A percentile compares a stretch with the other conserved stretches of the same genome.
These are phyloP conservation scores for Talaromyces trachyspermus DNA, from an alignment of 495 filamentous ascomycete species.

Conservation along the genomic window DNA sequence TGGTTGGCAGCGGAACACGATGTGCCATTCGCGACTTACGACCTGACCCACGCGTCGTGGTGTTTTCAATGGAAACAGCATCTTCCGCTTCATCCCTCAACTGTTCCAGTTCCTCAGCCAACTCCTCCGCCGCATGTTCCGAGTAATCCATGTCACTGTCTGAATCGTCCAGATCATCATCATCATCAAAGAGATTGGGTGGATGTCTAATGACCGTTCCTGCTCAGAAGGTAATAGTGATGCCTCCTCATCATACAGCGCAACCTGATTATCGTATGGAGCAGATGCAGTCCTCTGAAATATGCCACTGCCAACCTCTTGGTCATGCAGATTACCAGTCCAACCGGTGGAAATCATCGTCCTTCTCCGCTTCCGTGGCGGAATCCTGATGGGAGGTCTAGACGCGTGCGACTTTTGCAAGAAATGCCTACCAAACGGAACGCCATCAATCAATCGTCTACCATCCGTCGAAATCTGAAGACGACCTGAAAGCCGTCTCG, in stretches of 20 bases:
- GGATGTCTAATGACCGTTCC: conserved; percentile 35
- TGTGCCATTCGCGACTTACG: conserved; percentile 8
- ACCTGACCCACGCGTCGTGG: conserved; percentile 2
- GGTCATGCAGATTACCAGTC: conserved; percentile 23
- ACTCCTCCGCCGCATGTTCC: conserved; percentile 32
- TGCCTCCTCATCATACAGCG: conserved; percentile 5
- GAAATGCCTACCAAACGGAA: conserved; percentile 75
- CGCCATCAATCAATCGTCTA: conserved; percentile 79
- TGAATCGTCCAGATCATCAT: conserved; percentile 16
- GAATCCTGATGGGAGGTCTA: conserved; percentile 66
- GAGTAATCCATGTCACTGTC: conserved; percentile 32
- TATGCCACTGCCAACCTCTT: conserved; percentile 16
- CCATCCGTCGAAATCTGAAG: conserved; percentile 77
- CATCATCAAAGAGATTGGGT: conserved; percentile 17
- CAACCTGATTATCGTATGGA: neutral
- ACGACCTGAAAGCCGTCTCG: conserved; percentile 68
- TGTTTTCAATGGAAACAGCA: conserved; percentile 13
- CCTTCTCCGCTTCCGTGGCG: conserved; percentile 64
- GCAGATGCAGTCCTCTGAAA: too few relatives aligned
- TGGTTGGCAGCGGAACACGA: neutral
- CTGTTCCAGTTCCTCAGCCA: conserved; percentile 35
- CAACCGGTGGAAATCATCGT: conserved; percentile 36
- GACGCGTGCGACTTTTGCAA: conserved; percentile 43
- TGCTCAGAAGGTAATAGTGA: conserved; percentile 12
- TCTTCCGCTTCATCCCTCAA: conserved; percentile 36